These are phyloP conservation scores for Volvox africanus DNA, from an alignment of 139 green algal species.

Conservation along the genomic window DNA sequence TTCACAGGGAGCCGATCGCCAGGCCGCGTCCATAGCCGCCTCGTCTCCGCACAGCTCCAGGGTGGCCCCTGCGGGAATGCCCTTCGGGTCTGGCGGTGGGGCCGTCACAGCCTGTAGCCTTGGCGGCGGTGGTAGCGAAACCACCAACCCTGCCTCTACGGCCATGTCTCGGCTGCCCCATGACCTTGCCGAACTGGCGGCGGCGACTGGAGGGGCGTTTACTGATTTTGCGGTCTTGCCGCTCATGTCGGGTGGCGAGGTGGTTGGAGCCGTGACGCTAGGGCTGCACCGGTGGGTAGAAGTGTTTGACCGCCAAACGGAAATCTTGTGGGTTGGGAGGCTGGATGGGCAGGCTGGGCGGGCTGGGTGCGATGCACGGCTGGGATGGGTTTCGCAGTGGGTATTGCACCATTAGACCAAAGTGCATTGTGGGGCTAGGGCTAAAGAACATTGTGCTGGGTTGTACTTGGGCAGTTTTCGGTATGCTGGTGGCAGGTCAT, in stretches of 20 bases:
- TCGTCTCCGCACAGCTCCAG: neutral
- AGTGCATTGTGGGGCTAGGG: too few species aligned
- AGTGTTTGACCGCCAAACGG: neutral
- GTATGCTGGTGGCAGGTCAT: too few species aligned
- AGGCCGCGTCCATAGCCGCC: neutral
- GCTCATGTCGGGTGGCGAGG: conserved; percentile 15
- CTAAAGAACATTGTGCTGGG: too few species aligned
- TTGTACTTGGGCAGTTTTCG: too few species aligned
- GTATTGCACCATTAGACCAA: too few species aligned
- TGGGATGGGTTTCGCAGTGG: too few species aligned
- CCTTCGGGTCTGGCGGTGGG: neutral
- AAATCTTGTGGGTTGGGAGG: neutral
- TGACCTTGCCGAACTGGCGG: conserved; percentile 18
- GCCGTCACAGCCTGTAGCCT: neutral
- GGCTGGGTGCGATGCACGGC: too few species aligned
- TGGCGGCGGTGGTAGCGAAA: neutral
- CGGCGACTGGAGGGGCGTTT: neutral
- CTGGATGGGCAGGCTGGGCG: too few species aligned
- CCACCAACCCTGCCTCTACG: neutral
- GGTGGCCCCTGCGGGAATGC: neutral
- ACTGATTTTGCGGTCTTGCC: conserved; percentile 37
- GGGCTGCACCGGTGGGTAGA: neutral
- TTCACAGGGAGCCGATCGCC: neutral
- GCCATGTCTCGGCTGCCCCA: neutral
- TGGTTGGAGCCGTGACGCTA: conserved; percentile 35